A percentile compares a stretch with the other conserved stretches of the same genome.
Conservation (phyloP, 768 basidiomycete species). For the Rhizopogon vulgaris region DNA sequence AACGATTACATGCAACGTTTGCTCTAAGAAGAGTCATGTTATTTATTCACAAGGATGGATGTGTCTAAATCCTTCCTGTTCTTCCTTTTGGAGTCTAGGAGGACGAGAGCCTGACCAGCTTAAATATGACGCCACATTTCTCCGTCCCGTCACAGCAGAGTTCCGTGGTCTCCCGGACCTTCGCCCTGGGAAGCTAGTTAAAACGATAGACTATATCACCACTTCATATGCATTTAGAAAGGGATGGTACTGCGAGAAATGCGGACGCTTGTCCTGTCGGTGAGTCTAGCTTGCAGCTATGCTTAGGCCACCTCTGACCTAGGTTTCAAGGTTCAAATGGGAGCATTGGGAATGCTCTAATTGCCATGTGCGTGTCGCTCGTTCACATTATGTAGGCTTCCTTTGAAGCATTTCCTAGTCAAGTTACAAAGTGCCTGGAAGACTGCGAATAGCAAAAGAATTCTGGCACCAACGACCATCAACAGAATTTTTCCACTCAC, state of each 20-base stretch:
- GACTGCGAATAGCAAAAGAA: conserved; percentile 27
- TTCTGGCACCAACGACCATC: conserved; percentile 29
- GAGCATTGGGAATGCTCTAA: conserved; percentile 63
- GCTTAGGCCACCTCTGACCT: background rate
- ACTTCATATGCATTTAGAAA: conserved; percentile 53
- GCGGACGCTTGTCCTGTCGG: conserved; percentile 74
- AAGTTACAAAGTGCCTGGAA: conserved; percentile 12
- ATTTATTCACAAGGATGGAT: conserved; percentile 56
- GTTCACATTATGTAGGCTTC: background rate
- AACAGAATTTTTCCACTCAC: conserved; percentile 21
- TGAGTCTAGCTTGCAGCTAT: conserved; percentile 23
- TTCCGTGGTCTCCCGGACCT: conserved; percentile 32
- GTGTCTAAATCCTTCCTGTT: conserved; percentile 57
- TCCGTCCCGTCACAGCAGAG: conserved; percentile 29
- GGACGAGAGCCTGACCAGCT: conserved; percentile 30
- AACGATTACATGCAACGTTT: conserved; percentile 32
- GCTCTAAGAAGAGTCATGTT: conserved; percentile 38
- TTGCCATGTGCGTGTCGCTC: conserved; percentile 42
- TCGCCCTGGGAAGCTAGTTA: conserved; percentile 28
- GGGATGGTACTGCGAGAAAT: conserved; percentile 63
- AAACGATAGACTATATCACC: conserved; percentile 29
- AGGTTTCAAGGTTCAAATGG: conserved; percentile 56
- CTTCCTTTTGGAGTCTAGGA: conserved; percentile 45
- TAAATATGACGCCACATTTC: conserved; percentile 43
- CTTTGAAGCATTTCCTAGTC: conserved; percentile 6